These are phyloP conservation scores for Phytomonas francai DNA, from an alignment of 208 protist species.

Conservation along the genomic window DNA sequence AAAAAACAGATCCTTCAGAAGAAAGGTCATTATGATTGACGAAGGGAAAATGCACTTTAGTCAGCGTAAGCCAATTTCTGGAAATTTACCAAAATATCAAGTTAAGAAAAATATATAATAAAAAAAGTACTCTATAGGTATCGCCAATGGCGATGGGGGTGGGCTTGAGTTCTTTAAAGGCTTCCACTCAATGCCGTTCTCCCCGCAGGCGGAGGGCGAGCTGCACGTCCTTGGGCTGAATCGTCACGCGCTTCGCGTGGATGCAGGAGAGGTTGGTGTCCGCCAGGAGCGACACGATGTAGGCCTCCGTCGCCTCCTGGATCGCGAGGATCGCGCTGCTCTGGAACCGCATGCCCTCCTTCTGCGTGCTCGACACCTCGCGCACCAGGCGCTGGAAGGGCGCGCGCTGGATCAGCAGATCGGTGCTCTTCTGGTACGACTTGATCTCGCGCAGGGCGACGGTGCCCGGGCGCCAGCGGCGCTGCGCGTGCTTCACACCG, in stretches of 20 bases:
- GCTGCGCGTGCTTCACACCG: slow-evolving; percentile 96
- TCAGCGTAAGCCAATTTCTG: background rate
- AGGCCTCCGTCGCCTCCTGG: slow-evolving; percentile 89
- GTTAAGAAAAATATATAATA: slow-evolving; percentile 4
- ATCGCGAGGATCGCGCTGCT: slow-evolving; percentile 69
- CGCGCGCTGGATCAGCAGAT: slow-evolving; percentile 84
- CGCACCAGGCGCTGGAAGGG: slow-evolving; percentile 87
- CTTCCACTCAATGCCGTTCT: slow-evolving; percentile 52
- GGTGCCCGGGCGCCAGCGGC: slow-evolving; percentile 94
- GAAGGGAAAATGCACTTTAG: slow-evolving; percentile 4
- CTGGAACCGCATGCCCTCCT: slow-evolving; percentile 85
- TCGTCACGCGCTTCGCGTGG: slow-evolving; percentile 83
- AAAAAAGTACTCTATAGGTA: no score
- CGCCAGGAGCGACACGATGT: slow-evolving; percentile 89
- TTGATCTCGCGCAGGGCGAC: slow-evolving; percentile 97
- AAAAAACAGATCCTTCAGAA: background rate
- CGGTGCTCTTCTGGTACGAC: slow-evolving; percentile 76
- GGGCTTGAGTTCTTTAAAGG: no score
- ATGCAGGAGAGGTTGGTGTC: slow-evolving; percentile 88
- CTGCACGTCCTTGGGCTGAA: slow-evolving; percentile 74
- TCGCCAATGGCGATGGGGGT: no score
- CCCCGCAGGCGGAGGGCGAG: slow-evolving; percentile 52
- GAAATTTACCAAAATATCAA: background rate
- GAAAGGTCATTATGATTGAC: background rate
- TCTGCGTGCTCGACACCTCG: slow-evolving; percentile 70